Base-by-base conservation (phyloP, 2,329 filamentous ascomycete genomes). In the Colletotrichum ledebouriae region DNA sequence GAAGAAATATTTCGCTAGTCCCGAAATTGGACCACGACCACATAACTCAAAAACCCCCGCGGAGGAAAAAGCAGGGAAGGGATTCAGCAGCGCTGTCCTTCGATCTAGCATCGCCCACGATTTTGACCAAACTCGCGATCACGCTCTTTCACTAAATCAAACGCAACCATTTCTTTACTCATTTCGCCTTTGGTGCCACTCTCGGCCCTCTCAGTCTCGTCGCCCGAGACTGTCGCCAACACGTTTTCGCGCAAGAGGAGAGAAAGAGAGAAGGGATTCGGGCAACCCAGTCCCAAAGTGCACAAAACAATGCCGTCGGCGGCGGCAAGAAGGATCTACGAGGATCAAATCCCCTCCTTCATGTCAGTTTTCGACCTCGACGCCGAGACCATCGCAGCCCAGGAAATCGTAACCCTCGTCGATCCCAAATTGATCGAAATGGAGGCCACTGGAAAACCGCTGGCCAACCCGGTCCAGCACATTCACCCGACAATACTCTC, bases 281-380 rank as follows among this genome's bases (percentile, higher is more conserved):
- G 66, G 61, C 66, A 66, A 55, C 66, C 66, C 34, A 57, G 60
- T 60, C 55, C 56, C 44, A 69, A 69, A 62, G 66, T 69, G 37
- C 66, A 69, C 58, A 52, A 56, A 68, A 87, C 79, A 71, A 90
- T 90, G 88, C 87, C 87, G 78, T 89, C 87, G 73, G 86, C 88
- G 72, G 84, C 88, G 67, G 83, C 87, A 60, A 83, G 87, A 73
- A 85, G 87, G 78, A 78, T 89, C 74, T 90, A 88, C 77, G 87
- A 90, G 82, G 88, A 90, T 76, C 88, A 90, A 78, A 90, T 93
- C 84, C 90, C 90, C 76, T 89, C 90, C 22, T 92, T 93, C 75
- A 92, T 92, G 90, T 90, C 90, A 65, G 90, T 93, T 64, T 92
- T 91, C 81, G 89, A 90, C 77, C 84, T 90, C 72, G 88, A 91